Base-by-base conservation (phyloP, 1,284 basidiomycete species). In the Porodaedalea pini region DNA sequence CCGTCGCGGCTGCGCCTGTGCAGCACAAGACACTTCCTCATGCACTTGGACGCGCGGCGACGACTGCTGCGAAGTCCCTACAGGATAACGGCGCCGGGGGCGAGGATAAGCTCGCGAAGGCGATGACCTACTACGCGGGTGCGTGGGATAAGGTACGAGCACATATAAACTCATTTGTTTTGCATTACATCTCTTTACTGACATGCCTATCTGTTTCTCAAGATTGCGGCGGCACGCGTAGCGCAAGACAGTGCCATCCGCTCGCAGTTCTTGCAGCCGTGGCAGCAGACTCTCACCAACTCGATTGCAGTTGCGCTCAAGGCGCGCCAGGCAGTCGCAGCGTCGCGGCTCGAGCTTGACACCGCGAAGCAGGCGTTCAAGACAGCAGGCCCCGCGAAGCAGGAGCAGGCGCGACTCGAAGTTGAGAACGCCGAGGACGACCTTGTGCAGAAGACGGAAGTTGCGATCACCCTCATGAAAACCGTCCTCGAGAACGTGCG, bases 391-490 rank as follows among this genome's bases (percentile, higher is more conserved):
- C 82, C 89, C 1, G 73, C 85, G 13, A 89, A 80, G 73, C 91
- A 94, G 69, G 94, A 97, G 70, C 93, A 96, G 57, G 90, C 91
- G 5, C 79, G 89, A 50, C 78, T 91, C 13, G 89, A 94, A 68
- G 92, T 96, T 43, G 94, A 97, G 80, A 93, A 95, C 64, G 92
- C 93, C 4, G 94, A 98, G 70, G 94, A 96, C 69, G 92, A 94
- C 71, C 83, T 98, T 48, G 95, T 98, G 13, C 92, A 94, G 70
- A 94, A 93, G 77, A 99, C 96, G 21, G 96, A 99, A 74, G 92
- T 96, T 37, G 96, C 96, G 1, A 98, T 99, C 69, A 93, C 91
- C 11, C 81, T 97, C 59, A 98, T 98, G 96, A 97, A 98, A 80
- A 89, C 91, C 40, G 95, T 98, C 11, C 81, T 98, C 43, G 95